These are phyloP conservation scores for Chiua sp. DNA, from an alignment of 1,284 basidiomycete genomes.

Conservation along the genomic window DNA sequence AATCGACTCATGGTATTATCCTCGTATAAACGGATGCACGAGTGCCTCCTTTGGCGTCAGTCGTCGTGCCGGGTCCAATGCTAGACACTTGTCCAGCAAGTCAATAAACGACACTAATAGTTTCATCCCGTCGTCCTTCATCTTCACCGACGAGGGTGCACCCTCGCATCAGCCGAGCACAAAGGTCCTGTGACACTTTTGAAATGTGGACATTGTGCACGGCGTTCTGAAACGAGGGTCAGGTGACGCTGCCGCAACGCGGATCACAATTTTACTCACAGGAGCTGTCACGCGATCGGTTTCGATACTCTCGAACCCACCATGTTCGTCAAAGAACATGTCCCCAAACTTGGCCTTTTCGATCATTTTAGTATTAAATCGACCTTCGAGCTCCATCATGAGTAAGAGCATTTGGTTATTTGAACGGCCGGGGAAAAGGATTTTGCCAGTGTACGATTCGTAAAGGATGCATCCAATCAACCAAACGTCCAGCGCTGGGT, in stretches of 20 bases:
- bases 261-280: conserved; percentile 62
- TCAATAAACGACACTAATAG: conserved; percentile 88
- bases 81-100: conserved; percentile 89
- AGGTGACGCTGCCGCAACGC: conserved; percentile 21
- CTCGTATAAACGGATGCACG: conserved; percentile 85
- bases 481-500: conserved; percentile 95
- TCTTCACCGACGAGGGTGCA: conserved; percentile 74
- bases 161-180: conserved; percentile 85
- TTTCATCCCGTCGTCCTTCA: conserved; percentile 90
- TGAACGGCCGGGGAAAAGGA: conserved; percentile 94
- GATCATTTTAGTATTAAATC: conserved; percentile 93
- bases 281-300: conserved; percentile 82
- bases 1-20: conserved; percentile 43
- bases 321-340: conserved; percentile 93
- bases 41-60: conserved; percentile 89
- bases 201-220: conserved; percentile 83
- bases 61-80: conserved; percentile 90
- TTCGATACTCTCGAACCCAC: conserved; percentile 82
- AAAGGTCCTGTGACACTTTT: conserved; percentile 85
- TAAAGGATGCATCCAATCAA: conserved; percentile 98
- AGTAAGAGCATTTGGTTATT: conserved; percentile 99
- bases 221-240: conserved; percentile 64
- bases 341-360: conserved; percentile 94
- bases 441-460: conserved; percentile 98
- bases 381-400: conserved; percentile 97